phyloP scores from a whole-genome alignment of 352 stramenopile genomes.

The Pythium brachiatum region DNA sequence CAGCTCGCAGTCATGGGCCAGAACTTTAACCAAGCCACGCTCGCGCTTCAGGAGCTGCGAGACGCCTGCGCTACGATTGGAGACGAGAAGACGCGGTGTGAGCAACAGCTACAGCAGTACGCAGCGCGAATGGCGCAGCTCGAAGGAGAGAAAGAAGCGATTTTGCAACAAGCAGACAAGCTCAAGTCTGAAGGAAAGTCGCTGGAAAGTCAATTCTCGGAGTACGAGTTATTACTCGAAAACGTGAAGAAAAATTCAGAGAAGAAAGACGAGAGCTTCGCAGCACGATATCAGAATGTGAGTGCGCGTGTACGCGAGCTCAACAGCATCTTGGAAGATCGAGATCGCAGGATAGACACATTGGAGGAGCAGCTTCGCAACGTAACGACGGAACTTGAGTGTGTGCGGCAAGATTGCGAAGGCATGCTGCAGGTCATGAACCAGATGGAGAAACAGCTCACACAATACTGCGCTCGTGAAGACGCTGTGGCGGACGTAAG shows the following conservation, averaged over 20 bases:
- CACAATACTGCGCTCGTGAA: constrained; percentile 69
- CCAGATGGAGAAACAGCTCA: constrained; percentile 82
- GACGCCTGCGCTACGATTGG: constrained; percentile 51
- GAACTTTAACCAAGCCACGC: constrained; percentile 73
- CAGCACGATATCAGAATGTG: constrained; percentile 66
- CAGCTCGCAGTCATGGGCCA: constrained; percentile 70
- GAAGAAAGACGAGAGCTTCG: constrained; percentile 60
- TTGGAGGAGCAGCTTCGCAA: constrained; percentile 41
- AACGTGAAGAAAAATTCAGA: constrained; percentile 62
- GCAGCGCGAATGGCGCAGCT: constrained; percentile 60
- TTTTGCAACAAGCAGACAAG: constrained; percentile 35
- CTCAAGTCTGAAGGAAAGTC: constrained; percentile 31
- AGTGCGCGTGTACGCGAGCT: constrained; percentile 64
- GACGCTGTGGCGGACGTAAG: constrained; percentile 68
- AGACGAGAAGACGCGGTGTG: constrained; percentile 62
- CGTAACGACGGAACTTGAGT: constrained; percentile 54
- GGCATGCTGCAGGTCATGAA: constrained; percentile 82
- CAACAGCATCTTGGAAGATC: constrained; percentile 49
- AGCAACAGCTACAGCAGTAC: constrained; percentile 70
- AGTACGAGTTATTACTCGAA: constrained; percentile 60
- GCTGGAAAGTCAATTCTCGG: constrained; percentile 45
- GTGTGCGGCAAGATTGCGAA: constrained; percentile 73
- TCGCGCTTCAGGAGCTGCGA: constrained; percentile 62
- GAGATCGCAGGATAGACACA: constrained; percentile 51
- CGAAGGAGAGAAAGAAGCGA: constrained; percentile 51